Evolutionary conservation across 2,329 filamentous ascomycete genomes (phyloP).

Genomic region (Diaporthe sp.): DNA sequence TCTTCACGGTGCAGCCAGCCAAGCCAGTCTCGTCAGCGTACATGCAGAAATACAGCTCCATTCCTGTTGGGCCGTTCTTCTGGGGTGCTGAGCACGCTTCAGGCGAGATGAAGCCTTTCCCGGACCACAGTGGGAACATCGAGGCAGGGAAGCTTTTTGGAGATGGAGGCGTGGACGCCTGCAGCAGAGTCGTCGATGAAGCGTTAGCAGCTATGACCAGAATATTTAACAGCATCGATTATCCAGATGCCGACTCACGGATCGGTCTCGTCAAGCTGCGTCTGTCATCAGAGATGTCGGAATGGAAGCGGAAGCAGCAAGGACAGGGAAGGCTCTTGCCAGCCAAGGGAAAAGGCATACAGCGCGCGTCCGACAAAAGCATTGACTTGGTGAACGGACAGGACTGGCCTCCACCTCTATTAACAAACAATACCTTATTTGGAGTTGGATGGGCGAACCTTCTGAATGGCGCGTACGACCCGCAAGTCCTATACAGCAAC

Average conservation of each 20-base stretch:
- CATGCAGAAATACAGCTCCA: slow-evolving; percentile 18
- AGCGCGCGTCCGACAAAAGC: not conserved
- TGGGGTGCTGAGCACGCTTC: slow-evolving; percentile 14
- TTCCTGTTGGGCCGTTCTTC: slow-evolving; percentile 1
- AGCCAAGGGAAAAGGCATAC: slow-evolving; percentile 15
- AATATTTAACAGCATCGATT: not conserved
- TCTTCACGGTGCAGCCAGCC: slow-evolving; percentile 2
- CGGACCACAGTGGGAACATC: slow-evolving; percentile 7
- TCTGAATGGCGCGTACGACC: slow-evolving; percentile 20
- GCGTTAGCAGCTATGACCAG: not conserved
- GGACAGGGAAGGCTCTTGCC: slow-evolving; percentile 7
- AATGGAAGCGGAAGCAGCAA: slow-evolving; percentile 14
- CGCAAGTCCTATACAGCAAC: slow-evolving; percentile 24
- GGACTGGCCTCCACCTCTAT: not conserved
- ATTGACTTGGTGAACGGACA: not conserved
- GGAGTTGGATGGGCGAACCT: not conserved
- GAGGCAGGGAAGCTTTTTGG: slow-evolving; percentile 1
- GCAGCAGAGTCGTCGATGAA: slow-evolving; percentile 20
- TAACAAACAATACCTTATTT: slow-evolving; percentile 14
- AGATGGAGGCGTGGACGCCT: slow-evolving; percentile 19
- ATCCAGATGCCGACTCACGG: not conserved
- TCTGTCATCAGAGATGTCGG: not conserved
- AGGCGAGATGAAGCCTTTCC: not conserved
- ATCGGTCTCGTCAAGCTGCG: slow-evolving; percentile 11
- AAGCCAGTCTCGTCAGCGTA: slow-evolving; percentile 5